Conservation (phyloP, 306 rosid species). For the Macrotyloma uniflorum region DNA sequence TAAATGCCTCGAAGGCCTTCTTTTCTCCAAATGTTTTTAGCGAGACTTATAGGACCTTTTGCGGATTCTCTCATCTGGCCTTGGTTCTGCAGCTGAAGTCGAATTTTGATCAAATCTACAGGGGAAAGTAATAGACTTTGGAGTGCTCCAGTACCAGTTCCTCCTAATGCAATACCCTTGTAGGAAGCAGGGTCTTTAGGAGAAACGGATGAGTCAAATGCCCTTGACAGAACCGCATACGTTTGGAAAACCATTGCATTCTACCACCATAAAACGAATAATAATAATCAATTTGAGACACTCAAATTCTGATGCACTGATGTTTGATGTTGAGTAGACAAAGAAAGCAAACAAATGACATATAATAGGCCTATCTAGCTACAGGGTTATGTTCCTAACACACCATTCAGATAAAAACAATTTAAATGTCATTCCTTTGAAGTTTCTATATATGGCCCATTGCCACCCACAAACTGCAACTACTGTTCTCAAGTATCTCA, state of each 20-base stretch:
- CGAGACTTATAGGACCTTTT: conserved; percentile 55
- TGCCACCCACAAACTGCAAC: conserved; percentile 19
- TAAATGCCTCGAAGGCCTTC: conserved; percentile 71
- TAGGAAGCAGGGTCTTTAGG: conserved; percentile 67
- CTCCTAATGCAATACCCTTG: conserved; percentile 76
- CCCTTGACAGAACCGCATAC: conserved; percentile 70
- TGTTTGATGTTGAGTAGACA: background rate
- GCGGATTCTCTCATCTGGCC: conserved; percentile 29
- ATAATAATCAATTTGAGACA: background rate
- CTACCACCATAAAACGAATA: conserved; percentile 47
- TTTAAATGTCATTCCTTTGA: background rate
- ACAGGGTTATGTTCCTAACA: background rate
- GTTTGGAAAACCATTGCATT: conserved; percentile 87
- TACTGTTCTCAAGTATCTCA: background rate
- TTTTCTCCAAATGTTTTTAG: conserved; percentile 56
- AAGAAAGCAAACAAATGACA: conserved; percentile 9
- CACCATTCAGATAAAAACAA: background rate
- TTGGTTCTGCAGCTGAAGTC: conserved; percentile 64
- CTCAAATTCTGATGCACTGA: background rate
- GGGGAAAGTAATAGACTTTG: conserved; percentile 73
- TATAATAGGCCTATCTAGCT: background rate
- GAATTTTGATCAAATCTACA: conserved; percentile 74
- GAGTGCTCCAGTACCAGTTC: conserved; percentile 72
- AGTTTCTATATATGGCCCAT: conserved; percentile 4
- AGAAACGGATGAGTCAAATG: conserved; percentile 51